Evolutionary conservation across 495 filamentous ascomycete genomes (phyloP), one percentile per base, ranked within the genome.

Genomic region (Terfezia claveryi): DNA sequence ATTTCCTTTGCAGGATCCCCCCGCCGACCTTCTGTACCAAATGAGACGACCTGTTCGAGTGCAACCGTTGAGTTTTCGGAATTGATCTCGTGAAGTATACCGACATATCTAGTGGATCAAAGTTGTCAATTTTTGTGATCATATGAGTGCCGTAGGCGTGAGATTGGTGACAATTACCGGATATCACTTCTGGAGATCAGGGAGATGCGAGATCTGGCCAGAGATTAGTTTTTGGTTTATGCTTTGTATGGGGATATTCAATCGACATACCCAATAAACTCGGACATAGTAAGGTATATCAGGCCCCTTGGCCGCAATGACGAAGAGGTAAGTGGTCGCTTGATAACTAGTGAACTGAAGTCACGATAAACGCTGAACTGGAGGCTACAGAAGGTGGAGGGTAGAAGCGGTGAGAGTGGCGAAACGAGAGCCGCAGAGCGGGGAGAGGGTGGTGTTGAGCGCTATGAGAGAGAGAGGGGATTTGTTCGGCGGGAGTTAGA

Each of bases 181-280:
- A 99, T 95, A 69, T 95, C 87, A 68, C 88, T 92, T 70, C 85
- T 92, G 17, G 92, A 96, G 69, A 99, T 87, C 68, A 99, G 73
- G 37, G 82, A 86, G 68, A 89, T 89, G 53, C 80, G 76, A 54
- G 83, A 74, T 60, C 84, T 87, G 62, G 41, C 8, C 11, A 51
- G 4, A 27, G n/a, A 27, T 51, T 12, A 51, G 50, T 32, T 12
- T 51, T 20, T 27, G 23, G 23, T 4, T 12, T 0, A 32, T 7
- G 4, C 27, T 32, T 7, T 7, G 27, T 23, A 12, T 20, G 27
- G 16, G 27, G 50, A 51, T 12, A 3, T 51, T 20, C 50, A 27
- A 51, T 20, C 12, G 41, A 8, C 4, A 51, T 46, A 77, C 76
- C 76, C 77, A 55, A 80, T 79, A 66, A 73, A 81, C 68, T 81